Base-by-base conservation (phyloP, 331 rosid genomes). In the Telfairia occidentalis region DNA sequence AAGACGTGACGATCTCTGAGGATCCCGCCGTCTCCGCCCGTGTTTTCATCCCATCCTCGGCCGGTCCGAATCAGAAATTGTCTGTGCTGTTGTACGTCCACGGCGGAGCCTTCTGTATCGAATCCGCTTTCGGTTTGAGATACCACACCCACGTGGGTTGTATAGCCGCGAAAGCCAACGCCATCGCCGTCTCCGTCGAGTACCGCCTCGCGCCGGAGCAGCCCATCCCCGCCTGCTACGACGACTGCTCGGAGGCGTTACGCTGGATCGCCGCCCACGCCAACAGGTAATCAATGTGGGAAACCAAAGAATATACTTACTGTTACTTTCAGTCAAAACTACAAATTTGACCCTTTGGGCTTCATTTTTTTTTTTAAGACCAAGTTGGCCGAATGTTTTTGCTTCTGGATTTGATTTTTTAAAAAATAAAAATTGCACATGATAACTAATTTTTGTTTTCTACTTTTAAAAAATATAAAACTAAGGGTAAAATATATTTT, bases 71-170 rank as follows among this genome's bases (percentile, higher is more conserved):
- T 15, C 40, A 28, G 42, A 71, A 48, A 21, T 66, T 78, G 5
- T 74, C 81, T 0, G 55, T 78, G 12, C 64, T 78, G 2, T 7
- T 59, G 57, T 82, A 84, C 87, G 42, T 84, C 30, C 90, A 86
- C 46, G 90, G 90, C 4, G 87, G 89, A 1, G 86, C 71, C 3
- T 88, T 81, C 83, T 80, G 82, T 76, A 30, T 82, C 30, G 43
- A 60, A 0, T 86, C 89, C 24, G 86, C 90, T n/a, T 86, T 88
- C 79, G 66, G 74, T 29, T 32, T 78, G 0, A 4, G 0, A 1
- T 59, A 74, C 80, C 87, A 88, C 78, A 55, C 10, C 75, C 54
- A 21, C 38, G 85, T 82, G n/a, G 11, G 66, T n/a, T 18, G 78
- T 0, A 2, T 81, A 0, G 81, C 64, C 8, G 76, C 77, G n/a